phyloP scores from a whole-genome alignment of 495 filamentous ascomycete genomes.

The Penicillium chermesinum region DNA sequence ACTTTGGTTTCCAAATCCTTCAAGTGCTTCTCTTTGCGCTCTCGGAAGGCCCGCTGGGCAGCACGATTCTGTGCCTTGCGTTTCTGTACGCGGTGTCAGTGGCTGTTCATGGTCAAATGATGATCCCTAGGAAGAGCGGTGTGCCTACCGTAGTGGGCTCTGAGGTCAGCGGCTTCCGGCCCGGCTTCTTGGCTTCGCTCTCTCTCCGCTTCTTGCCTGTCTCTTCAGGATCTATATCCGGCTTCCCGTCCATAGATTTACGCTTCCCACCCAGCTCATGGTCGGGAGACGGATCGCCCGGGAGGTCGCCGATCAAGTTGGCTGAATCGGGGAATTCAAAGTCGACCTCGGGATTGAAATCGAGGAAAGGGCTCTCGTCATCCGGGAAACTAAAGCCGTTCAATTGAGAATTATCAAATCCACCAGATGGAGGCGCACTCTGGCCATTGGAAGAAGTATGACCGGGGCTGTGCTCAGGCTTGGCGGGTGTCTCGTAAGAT shows the following conservation, averaged over 20 bases:
- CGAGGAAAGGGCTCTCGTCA: constrained; percentile 76
- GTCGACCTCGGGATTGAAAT: constrained; percentile 72
- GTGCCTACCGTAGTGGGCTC: constrained; percentile 88
- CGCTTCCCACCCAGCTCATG: constrained; percentile 56
- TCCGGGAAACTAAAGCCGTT: constrained; percentile 45
- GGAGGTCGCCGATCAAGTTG: constrained; percentile 73
- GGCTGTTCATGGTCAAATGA: not conserved
- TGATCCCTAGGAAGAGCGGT: not conserved
- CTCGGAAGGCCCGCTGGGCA: constrained; percentile 92
- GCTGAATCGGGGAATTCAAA: constrained; percentile 56
- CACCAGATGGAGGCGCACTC: constrained; percentile 46
- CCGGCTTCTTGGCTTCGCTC: constrained; percentile 86
- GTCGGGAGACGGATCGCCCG: constrained; percentile 45
- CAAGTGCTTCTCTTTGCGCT: constrained; percentile 96
- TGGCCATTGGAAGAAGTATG: constrained; percentile 29
- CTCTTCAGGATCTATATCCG: constrained; percentile 63
- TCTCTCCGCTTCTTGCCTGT: constrained; percentile 75
- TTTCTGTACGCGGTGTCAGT: constrained; percentile 66
- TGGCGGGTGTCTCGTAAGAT: constrained; percentile 22
- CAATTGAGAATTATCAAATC: constrained; percentile 45
- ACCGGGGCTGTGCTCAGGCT: constrained; percentile 31
- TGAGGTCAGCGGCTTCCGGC: constrained; percentile 89
- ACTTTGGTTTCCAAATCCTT: constrained; percentile 96
- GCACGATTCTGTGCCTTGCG: constrained; percentile 98
- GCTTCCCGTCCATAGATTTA: constrained; percentile 73